A percentile compares a stretch with the other conserved stretches of the same genome.
These are phyloP conservation scores for Neonectria faginata DNA, from an alignment of 2,329 filamentous ascomycete species.

Conservation along the genomic window DNA sequence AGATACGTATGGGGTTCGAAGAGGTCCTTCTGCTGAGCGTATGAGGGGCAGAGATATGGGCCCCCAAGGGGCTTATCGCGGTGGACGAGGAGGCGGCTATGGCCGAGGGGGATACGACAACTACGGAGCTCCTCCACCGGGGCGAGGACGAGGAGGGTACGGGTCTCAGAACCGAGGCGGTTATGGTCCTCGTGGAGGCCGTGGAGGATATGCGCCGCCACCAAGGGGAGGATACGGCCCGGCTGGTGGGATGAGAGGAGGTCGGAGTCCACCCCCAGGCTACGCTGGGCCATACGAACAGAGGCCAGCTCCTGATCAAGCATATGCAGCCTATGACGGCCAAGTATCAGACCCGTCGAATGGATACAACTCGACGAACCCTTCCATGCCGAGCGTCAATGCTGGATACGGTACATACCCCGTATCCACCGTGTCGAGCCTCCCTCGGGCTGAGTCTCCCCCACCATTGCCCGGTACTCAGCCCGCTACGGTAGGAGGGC, in stretches of 20 bases:
- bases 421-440: constrained; percentile 55
- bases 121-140: constrained; percentile 53
- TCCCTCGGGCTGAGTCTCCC: constrained; percentile 73
- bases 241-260: constrained; percentile 46
- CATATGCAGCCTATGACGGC: constrained; percentile 55
- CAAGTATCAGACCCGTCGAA: constrained; percentile 51
- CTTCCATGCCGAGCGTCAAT: constrained; percentile 49
- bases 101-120: constrained; percentile 64
- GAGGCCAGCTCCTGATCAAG: constrained; percentile 52
- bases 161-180: constrained; percentile 56
- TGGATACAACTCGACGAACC: constrained; percentile 48
- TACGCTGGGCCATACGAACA: constrained; percentile 57
- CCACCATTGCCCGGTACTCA: constrained; percentile 67
- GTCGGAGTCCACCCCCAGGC: constrained; percentile 55
- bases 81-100: constrained; percentile 60
- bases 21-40: constrained; percentile 60
- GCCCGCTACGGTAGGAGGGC: constrained; percentile 61
- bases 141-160: constrained; percentile 58
- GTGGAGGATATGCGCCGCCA: constrained; percentile 50
- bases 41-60: constrained; percentile 64
- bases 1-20: constrained; percentile 61
- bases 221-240: constrained; percentile 49
- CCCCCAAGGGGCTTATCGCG: constrained; percentile 56
- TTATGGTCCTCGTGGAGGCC: constrained; percentile 56
- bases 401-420: constrained; percentile 58